Evolutionary conservation across 192 early-diverging fungal species (phyloP).

Genomic region (Gonapodya sp.): DNA sequence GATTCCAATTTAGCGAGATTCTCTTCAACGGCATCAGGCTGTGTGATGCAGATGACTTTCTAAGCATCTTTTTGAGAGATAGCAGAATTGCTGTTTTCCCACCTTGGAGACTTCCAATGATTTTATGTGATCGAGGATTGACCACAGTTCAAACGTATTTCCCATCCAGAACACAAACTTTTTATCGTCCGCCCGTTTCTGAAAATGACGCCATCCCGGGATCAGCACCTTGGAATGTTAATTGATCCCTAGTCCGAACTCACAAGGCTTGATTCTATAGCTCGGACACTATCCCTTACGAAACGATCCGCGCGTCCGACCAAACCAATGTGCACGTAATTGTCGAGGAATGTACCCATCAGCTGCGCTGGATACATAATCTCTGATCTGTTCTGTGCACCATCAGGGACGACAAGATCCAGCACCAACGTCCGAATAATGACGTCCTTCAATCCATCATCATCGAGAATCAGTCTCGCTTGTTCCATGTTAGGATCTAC

Average conservation of each 20-base stretch:
- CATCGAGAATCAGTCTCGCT: background rate
- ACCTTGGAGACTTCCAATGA: background rate
- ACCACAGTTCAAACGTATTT: slow-evolving; percentile 81
- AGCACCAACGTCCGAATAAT: slow-evolving; percentile 75
- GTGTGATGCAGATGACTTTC: slow-evolving; percentile 84
- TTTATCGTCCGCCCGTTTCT: slow-evolving; percentile 47
- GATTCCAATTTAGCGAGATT: slow-evolving; percentile 40
- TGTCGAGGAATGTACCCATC: slow-evolving; percentile 49
- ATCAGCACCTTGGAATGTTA: slow-evolving; percentile 52
- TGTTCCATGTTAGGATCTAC: background rate
- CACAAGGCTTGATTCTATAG: slow-evolving; percentile 26
- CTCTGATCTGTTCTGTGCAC: slow-evolving; percentile 46
- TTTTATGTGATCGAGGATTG: background rate
- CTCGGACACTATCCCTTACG: slow-evolving; percentile 75
- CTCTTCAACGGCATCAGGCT: slow-evolving; percentile 97
- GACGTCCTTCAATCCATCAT: slow-evolving; percentile 28
- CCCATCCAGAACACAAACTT: slow-evolving; percentile 94
- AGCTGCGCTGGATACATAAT: slow-evolving; percentile 94
- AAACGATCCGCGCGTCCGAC: slow-evolving; percentile 71
- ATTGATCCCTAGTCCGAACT: no score
- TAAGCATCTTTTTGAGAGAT: slow-evolving; percentile 81
- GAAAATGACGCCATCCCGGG: no score
- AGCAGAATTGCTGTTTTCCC: slow-evolving; percentile 43
- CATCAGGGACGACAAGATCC: slow-evolving; percentile 52
- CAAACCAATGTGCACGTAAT: slow-evolving; percentile 80